Conservation (phyloP, 75 land plant species). For the Cryptomeria japonica region DNA sequence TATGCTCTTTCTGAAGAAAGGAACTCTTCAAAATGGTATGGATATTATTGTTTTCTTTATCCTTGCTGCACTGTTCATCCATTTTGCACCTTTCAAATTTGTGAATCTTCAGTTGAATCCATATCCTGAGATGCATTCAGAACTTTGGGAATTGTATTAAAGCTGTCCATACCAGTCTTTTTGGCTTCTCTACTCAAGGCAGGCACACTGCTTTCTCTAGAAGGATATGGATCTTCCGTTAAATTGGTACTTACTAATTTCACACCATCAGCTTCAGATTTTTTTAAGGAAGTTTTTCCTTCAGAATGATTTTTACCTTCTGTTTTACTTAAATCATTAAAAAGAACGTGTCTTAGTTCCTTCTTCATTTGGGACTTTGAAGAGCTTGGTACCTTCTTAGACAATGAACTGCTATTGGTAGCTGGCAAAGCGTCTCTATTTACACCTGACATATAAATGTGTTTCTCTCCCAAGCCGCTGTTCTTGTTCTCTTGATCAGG, state of each 20-base stretch:
- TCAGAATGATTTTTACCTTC: background rate
- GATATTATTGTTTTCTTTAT: background rate
- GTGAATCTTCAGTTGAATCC: background rate
- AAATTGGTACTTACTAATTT: background rate
- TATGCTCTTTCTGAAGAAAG: background rate
- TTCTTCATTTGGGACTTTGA: background rate
- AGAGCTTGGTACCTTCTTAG: slow-evolving; percentile 1
- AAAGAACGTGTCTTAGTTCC: background rate
- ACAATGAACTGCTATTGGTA: background rate
- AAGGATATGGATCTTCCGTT: background rate
- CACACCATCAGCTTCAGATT: background rate
- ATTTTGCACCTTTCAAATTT: background rate
- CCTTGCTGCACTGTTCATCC: background rate
- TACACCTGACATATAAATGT: background rate
- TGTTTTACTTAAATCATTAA: background rate
- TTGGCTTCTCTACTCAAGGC: background rate
- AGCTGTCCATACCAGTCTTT: background rate
- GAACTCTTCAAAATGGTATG: background rate
- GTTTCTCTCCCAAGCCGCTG: background rate
- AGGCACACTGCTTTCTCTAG: background rate
- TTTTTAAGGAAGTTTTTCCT: background rate
- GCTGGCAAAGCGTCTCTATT: background rate
- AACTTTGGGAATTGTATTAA: background rate
- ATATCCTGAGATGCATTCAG: background rate
- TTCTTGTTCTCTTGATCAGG: background rate